Conservation (phyloP, 2,329 filamentous ascomycete species). For the Colletotrichum musae region DNA sequence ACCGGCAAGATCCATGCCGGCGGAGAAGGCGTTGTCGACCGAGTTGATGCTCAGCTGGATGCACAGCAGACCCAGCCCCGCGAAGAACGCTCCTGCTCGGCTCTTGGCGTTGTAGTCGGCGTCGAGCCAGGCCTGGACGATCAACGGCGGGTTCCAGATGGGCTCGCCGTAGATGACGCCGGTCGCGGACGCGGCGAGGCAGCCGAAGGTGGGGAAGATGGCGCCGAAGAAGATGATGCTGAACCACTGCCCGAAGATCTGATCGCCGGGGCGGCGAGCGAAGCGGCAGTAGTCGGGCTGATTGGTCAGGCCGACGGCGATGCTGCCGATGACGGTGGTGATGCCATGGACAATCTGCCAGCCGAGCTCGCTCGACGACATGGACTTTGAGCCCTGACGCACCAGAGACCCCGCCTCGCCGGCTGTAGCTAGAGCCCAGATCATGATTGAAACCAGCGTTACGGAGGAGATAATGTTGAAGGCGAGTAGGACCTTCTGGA, state of each 20-base stretch:
- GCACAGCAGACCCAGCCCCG: conserved; percentile 39
- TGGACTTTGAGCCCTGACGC: conserved; percentile 39
- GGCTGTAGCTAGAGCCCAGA: conserved; percentile 52
- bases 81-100: conserved; percentile 41
- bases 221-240: conserved; percentile 55
- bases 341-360: conserved; percentile 56
- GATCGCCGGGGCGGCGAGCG: conserved; percentile 54
- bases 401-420: conserved; percentile 48
- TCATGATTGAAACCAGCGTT: conserved; percentile 51
- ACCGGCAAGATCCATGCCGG: conserved; percentile 69
- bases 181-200: conserved; percentile 50
- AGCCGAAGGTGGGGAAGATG: conserved; percentile 55
- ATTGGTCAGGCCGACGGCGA: conserved; percentile 61
- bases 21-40: conserved; percentile 48
- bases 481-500: conserved; percentile 48
- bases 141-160: conserved; percentile 57
- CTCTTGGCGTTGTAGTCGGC: conserved; percentile 27
- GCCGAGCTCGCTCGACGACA: conserved; percentile 46
- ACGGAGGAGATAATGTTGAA: conserved; percentile 50
- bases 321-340: conserved; percentile 58
- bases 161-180: conserved; percentile 51
- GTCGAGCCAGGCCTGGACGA: conserved; percentile 37
- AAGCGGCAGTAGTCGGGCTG: conserved; percentile 62
- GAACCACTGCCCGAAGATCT: conserved; percentile 58
- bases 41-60: conserved; percentile 42